These are phyloP conservation scores for Pichia exigua DNA, from an alignment of 805 yeast species.

Conservation along the genomic window DNA sequence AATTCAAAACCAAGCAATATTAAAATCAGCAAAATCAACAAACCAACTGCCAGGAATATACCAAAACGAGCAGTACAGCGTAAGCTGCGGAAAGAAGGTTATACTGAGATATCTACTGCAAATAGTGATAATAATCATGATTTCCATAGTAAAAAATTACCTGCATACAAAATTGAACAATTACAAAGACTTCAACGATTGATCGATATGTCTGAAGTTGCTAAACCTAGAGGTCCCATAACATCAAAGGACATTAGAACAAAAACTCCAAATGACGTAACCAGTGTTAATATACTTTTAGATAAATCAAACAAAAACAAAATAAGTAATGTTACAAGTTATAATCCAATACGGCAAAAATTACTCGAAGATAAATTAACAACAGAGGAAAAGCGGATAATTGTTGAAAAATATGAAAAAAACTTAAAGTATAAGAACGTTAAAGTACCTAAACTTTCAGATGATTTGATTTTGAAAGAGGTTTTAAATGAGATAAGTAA, in stretches of 20 bases:
- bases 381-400: not conserved
- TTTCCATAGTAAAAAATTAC: constrained; percentile 6
- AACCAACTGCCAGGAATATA: not conserved
- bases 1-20: not conserved
- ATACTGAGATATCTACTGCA: not conserved
- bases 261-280: not conserved
- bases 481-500: constrained; percentile 6
- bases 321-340: constrained; percentile 13
- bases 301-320: constrained; percentile 5
- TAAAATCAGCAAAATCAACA: not conserved
- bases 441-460: constrained; percentile 2
- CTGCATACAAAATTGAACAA: constrained; percentile 14
- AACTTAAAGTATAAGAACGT: constrained; percentile 1
- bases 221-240: constrained; percentile 15
- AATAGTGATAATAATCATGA: not conserved
- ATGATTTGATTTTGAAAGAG: constrained; percentile 7
- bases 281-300: not conserved
- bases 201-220: constrained; percentile 12
- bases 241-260: not conserved
- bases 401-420: constrained; percentile 3
- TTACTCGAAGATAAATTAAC: not conserved
- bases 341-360: constrained; percentile 12
- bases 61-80: not conserved
- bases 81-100: not conserved
- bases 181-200: constrained; percentile 9